phyloP scores from a whole-genome alignment of 257 asterid species.

The Ophiorrhiza pumila region DNA sequence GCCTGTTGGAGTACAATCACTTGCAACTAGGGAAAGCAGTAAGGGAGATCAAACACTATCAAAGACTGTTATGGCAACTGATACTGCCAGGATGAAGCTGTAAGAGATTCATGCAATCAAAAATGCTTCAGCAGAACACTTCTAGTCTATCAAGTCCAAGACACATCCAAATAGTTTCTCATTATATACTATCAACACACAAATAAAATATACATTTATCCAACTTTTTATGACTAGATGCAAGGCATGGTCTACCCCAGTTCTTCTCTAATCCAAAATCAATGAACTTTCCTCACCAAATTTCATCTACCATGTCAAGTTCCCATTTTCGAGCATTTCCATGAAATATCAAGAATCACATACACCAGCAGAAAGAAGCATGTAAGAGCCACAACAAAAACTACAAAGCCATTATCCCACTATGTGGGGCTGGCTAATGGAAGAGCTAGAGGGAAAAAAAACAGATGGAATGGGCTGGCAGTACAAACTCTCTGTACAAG shows the following conservation, averaged over 20 bases:
- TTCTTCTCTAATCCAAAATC: neutral
- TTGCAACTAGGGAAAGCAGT: neutral
- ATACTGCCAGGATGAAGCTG: neutral
- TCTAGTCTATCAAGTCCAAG: no score
- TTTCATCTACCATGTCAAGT: neutral
- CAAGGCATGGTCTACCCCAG: neutral
- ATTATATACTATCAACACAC: neutral
- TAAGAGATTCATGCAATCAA: neutral
- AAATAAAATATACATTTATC: neutral
- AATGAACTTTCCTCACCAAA: neutral
- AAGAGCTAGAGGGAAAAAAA: no score
- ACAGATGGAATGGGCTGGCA: neutral
- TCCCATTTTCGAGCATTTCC: neutral
- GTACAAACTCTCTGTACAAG: neutral
- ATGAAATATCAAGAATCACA: neutral
- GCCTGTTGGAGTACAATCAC: neutral
- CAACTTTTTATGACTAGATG: neutral
- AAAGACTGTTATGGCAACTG: neutral
- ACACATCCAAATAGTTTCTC: no score
- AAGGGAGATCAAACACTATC: no score
- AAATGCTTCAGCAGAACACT: neutral
- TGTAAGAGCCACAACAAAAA: neutral
- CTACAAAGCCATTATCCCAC: no score
- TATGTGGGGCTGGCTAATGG: no score
- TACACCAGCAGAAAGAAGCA: neutral